Conservation (phyloP, 352 stramenopile genomes). For the Albugo candida region DNA sequence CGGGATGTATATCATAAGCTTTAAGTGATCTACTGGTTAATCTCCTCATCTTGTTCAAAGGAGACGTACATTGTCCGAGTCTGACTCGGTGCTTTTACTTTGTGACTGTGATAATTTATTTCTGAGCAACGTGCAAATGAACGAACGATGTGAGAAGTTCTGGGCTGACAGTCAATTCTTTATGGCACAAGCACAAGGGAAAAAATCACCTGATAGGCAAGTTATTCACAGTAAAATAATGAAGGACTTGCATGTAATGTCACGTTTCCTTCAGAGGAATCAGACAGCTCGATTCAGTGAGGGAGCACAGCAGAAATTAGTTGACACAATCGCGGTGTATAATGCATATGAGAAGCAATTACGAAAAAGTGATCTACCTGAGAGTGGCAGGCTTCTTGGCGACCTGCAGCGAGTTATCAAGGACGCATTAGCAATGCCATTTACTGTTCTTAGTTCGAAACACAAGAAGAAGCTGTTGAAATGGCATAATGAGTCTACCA, state of each 20-base stretch:
- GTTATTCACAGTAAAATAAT: conserved; percentile 24
- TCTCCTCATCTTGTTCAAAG: no score
- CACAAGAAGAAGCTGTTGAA: conserved; percentile 70
- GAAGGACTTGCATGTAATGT: conserved; percentile 57
- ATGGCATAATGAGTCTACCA: conserved; percentile 58
- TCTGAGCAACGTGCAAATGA: not conserved
- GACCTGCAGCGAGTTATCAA: conserved; percentile 27
- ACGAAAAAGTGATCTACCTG: conserved; percentile 24
- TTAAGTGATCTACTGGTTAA: no score
- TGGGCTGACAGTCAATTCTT: conserved; percentile 49
- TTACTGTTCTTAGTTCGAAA: conserved; percentile 59
- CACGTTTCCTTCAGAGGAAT: conserved; percentile 59
- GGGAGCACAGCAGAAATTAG: conserved; percentile 55
- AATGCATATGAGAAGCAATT: conserved; percentile 43
- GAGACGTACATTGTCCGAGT: no score
- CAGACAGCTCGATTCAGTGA: conserved; percentile 60
- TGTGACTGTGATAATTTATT: no score
- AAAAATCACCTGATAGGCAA: conserved; percentile 5
- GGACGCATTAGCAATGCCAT: conserved; percentile 65
- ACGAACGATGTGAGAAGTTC: conserved; percentile 40
- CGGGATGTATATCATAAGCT: no score
- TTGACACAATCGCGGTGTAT: conserved; percentile 49
- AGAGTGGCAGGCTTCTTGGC: no score
- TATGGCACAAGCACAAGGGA: conserved; percentile 6
- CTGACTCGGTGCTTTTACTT: no score